Evolutionary conservation across 2,329 filamentous ascomycete species (phyloP).

Genomic region (Dryadomyces quercivorus): DNA sequence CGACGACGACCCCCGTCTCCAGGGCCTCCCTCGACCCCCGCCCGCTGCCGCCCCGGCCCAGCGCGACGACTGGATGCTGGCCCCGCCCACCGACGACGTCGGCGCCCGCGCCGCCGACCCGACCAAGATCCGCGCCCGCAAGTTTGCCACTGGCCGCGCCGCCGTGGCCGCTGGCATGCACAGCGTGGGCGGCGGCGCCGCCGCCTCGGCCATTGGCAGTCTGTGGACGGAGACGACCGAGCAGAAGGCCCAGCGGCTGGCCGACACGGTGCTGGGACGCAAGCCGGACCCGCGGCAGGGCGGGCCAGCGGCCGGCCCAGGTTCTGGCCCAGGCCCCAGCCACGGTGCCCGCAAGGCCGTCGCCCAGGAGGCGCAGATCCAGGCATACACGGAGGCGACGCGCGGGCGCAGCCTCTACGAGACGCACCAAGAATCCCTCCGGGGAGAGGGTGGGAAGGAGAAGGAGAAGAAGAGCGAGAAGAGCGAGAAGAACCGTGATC

Average conservation of each 20-base stretch:
- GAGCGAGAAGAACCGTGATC: constrained; percentile 18
- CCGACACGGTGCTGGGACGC: constrained; percentile 72
- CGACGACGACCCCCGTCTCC: constrained; percentile 25
- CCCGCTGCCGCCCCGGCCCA: constrained; percentile 33
- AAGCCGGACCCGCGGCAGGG: constrained; percentile 32
- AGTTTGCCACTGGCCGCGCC: constrained; percentile 60
- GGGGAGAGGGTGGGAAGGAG: background rate
- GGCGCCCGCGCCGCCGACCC: constrained; percentile 59
- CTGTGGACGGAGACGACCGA: constrained; percentile 91
- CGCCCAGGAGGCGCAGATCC: constrained; percentile 35
- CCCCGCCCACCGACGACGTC: constrained; percentile 45
- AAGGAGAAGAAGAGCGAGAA: background rate
- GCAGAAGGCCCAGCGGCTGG: constrained; percentile 69
- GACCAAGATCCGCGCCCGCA: constrained; percentile 68
- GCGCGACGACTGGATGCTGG: constrained; percentile 79
- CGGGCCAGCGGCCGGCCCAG: constrained; percentile 30
- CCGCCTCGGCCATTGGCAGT: constrained; percentile 38
- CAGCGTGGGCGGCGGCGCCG: constrained; percentile 18
- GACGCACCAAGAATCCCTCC: constrained; percentile 34
- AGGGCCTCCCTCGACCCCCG: constrained; percentile 20
- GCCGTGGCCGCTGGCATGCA: constrained; percentile 14
- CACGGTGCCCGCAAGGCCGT: constrained; percentile 37
- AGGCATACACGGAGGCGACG: constrained; percentile 37
- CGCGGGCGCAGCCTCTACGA: constrained; percentile 48
- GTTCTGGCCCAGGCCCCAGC: no score